Base-by-base conservation (phyloP, 2,329 filamentous ascomycete species). In the Xylariaceae sp. region DNA sequence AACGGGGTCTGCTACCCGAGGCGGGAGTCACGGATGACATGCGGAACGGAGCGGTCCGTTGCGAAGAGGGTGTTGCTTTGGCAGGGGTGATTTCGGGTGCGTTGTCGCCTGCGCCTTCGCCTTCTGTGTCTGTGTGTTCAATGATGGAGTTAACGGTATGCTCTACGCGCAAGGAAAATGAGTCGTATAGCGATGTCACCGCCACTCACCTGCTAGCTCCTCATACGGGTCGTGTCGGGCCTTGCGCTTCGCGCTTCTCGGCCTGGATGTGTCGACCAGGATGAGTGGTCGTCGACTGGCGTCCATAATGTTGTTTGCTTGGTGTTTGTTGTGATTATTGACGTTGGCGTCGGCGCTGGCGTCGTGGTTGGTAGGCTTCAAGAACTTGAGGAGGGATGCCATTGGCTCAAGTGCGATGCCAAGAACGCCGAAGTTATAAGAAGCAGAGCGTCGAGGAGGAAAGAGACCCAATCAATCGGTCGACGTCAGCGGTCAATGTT, bases 191-290 rank as follows among this genome's bases (percentile, higher is more conserved):
- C 11, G 23, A 8, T 10, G 34, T 30, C 11, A 45, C 15, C 11
- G 18, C 10, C 42, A 64, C 63, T 62, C 60, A 71, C 69, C 67
- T 44, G 65, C 67, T 50, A 69, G 60, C 1, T 66, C 64, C 11
- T 69, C 68, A 51, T 71, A 70, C 8, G 65, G 67, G n/a, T 70
- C 69, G 4, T 53, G 45, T 53, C 67, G 68, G 9, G 66, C 61
- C 57, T 71, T 71, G 62, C 70, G 64, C 65, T 72, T 72, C 4
- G 55, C 62, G 30, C 68, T 66, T 53, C 67, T 63, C 30, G 56
- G 49, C 23, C 61, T 59, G 45, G 64, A 51, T 51, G 50, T 55
- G 4, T 44, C 17, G 37, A 62, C 62, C 45, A 63, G 65, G 53
- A 58, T 15, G 4, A 17, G 56, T 11, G 44, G 48, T 35, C 9